Conservation (phyloP, 2,329 filamentous ascomycete genomes). For the Penicillium olsonii region DNA sequence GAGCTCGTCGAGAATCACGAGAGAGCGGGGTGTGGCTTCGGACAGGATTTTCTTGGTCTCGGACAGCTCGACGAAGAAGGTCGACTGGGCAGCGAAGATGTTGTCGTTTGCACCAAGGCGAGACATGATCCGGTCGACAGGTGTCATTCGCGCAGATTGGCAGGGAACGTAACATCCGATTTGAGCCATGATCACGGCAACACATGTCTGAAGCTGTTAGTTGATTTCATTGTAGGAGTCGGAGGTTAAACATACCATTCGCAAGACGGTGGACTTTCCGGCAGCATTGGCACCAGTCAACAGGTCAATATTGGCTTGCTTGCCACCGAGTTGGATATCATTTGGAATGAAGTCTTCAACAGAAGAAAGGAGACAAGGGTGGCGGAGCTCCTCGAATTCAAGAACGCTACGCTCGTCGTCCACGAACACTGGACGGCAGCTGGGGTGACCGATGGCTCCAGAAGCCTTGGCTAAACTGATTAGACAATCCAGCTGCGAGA, state of each 20-base stretch:
- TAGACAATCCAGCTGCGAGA: constrained; percentile 91
- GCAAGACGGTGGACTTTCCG: constrained; percentile 91
- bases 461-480: constrained; percentile 92
- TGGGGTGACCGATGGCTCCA: constrained; percentile 76
- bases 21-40: constrained; percentile 87
- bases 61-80: constrained; percentile 95
- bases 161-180: constrained; percentile 92
- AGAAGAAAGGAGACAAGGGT: constrained; percentile 89
- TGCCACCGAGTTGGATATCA: constrained; percentile 82
- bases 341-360: constrained; percentile 97
- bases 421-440: constrained; percentile 85
- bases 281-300: constrained; percentile 96
- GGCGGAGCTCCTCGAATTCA: constrained; percentile 89
- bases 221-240: background rate
- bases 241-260: constrained; percentile 69
- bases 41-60: constrained; percentile 98
- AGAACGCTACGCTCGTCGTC: constrained; percentile 81
- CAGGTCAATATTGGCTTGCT: constrained; percentile 78
- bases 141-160: constrained; percentile 77
- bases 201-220: constrained; percentile 68
- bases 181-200: constrained; percentile 96
- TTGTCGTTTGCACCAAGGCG: constrained; percentile 97
- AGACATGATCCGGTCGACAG: constrained; percentile 97
- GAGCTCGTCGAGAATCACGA: constrained; percentile 95
- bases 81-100: constrained; percentile 96